Base-by-base conservation (phyloP, 495 filamentous ascomycete species). In the Aspergillus indologenus region DNA sequence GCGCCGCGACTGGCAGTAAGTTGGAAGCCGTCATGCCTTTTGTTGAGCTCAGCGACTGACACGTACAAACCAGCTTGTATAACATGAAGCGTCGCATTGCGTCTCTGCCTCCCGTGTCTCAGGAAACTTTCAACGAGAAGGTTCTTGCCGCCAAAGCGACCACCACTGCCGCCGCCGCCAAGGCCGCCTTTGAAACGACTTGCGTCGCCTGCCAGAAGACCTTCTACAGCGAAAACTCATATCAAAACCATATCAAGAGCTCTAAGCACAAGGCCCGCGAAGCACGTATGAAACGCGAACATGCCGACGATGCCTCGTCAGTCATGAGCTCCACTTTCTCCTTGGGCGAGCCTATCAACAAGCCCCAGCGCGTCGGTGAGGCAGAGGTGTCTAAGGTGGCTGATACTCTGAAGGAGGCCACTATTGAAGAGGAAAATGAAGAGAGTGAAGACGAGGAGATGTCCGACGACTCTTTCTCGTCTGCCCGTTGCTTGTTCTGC, bases 1-100 rank as follows among this genome's bases (percentile, higher is more conserved):
- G 92, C 91, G 92, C 65, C 91, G 85, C 64, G 94, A 98, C 72
- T 98, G 94, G 93, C 93, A 98, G 92, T 96, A 85, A 71, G 91
- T 85, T 26, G 5, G 5, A 40, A 14, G 7, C 50, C 56, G 46
- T 60, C 53, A 19, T 15, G 45, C n/a, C 26, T 50, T 48, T 40
- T 17, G 22, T 49, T 34, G 17, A 19, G n/a, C 12, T 0, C 21
- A 46, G 42, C 24, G 26, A 22, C 49, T 26, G 57, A 45, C 43
- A 53, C 11, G 43, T 20, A 4, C n/a, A 44, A 19, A 46, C 40
- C 19, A 96, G 92, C 75, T 85, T 95, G 55, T 98, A 98, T 72
- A 98, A 98, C 71, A 85, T 98, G 66, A 97, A 98, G 74, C 90
- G 94, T 63, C 90, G 92, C 59, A 88, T 98, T 61, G 91, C 93